phyloP scores from a whole-genome alignment of 257 asterid species.

The Solanum pennellii region DNA sequence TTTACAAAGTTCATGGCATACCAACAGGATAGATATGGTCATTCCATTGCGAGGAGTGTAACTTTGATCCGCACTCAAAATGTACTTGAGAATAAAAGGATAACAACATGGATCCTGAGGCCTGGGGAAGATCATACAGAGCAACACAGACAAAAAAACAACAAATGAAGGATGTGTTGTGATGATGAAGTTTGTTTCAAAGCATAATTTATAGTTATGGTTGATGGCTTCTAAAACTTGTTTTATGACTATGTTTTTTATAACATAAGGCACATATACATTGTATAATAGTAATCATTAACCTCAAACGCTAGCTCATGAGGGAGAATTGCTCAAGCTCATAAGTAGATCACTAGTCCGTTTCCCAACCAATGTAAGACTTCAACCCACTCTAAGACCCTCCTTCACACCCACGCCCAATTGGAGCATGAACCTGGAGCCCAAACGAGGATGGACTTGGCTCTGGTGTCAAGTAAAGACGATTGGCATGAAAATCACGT shows the following conservation, averaged over 20 bases:
- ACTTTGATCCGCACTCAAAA: conserved; percentile 61
- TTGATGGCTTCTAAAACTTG: neutral
- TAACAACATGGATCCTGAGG: neutral
- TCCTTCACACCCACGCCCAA: too few species aligned
- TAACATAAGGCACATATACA: neutral
- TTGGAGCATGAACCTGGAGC: too few species aligned
- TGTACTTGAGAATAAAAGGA: conserved; percentile 33
- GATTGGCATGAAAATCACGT: neutral
- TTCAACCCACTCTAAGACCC: too few species aligned
- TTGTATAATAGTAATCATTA: neutral
- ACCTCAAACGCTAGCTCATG: too few species aligned
- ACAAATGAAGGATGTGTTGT: conserved; percentile 36
- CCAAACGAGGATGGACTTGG: too few species aligned
- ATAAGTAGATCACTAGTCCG: too few species aligned
- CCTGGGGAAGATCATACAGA: neutral
- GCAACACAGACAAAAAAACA: neutral
- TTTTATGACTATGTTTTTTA: neutral
- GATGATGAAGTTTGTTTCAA: conserved; percentile 36
- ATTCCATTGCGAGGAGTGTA: conserved; percentile 45
- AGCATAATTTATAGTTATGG: neutral
- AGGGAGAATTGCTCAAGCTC: too few species aligned
- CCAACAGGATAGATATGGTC: conserved; percentile 46
- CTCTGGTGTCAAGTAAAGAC: too few species aligned
- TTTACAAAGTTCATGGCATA: conserved; percentile 35
- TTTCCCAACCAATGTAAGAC: too few species aligned